phyloP scores from a whole-genome alignment of 257 asterid genomes.

The Nicotiana benthamiana region DNA sequence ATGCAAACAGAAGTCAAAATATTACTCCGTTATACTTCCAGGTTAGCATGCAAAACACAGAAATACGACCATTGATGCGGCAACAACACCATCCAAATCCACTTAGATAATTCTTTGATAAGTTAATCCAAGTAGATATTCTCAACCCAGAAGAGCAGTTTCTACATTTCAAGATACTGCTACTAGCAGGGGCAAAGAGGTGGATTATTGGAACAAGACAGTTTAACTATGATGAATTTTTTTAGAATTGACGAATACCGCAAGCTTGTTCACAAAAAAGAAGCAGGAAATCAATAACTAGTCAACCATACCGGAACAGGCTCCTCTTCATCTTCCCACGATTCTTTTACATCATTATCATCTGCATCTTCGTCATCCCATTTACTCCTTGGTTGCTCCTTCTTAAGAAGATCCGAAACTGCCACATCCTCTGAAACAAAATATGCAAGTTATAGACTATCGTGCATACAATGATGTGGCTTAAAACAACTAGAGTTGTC shows the following conservation, averaged over 20 bases:
- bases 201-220: neutral
- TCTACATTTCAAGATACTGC: neutral
- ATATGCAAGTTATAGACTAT: neutral
- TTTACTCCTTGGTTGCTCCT: constrained; percentile 33
- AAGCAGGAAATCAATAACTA: neutral
- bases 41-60: neutral
- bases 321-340: constrained; percentile 98
- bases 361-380: constrained; percentile 96
- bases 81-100: neutral
- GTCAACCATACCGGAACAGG: constrained; percentile 36
- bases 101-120: neutral
- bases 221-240: neutral
- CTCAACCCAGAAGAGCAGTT: neutral
- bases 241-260: neutral
- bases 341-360: constrained; percentile 64
- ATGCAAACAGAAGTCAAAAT: neutral
- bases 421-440: constrained; percentile 64
- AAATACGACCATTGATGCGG: neutral
- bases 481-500: neutral
- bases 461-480: neutral
- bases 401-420: constrained; percentile 48
- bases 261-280: neutral
- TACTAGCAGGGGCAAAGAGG: neutral
- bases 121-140: neutral
- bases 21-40: neutral